Evolutionary conservation across 2,329 filamentous ascomycete species (phyloP), one percentile per base, ranked within the genome.

Genomic region (Allantophomopsis lycopodina): DNA sequence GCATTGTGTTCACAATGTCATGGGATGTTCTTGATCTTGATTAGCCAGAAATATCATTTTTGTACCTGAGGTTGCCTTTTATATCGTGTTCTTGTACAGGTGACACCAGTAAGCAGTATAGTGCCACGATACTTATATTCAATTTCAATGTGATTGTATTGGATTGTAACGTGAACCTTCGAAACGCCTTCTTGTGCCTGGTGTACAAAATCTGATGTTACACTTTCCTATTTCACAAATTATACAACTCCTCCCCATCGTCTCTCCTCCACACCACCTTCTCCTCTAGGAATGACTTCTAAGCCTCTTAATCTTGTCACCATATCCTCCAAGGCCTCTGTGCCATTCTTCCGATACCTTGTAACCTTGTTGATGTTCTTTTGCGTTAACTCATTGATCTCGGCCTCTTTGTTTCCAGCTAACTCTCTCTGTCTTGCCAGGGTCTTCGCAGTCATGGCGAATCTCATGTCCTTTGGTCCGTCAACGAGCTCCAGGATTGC

Each of bases 401-500:
- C 7, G 7, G 32, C 32, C n/a, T n/a, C 32, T 8, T 34, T 17
- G 2, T 64, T 57, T 38, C 73, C 67, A 32, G 76, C 69, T 12
- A 76, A 58, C 36, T 59, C 54, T 41, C 68, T 61, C 53, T 77
- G 71, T 17, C 77, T 70, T 34, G 84, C 85, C 6, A 96, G 69
- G 0, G 85, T 79, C 50, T 82, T 83, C 18, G 91, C 91, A 2
- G 88, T 94, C 73, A 96, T 79, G 53, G 86, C 85, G 63, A 95
- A 95, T 28, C 88, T 83, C 67, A 94, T 84, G 61, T 98, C 91
- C 58, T 80, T 83, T 28, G 87, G 86, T 30, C 89, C 88, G 61
- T 98, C 91, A 45, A 98, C 88, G 23, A 98, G 74, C 63, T 96
- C 87, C 36, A 98, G 78, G 47, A 98, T 88, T 16, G 91, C 89